phyloP scores from a whole-genome alignment of 345 rosid genomes.

The Atalantia buxifolia region DNA sequence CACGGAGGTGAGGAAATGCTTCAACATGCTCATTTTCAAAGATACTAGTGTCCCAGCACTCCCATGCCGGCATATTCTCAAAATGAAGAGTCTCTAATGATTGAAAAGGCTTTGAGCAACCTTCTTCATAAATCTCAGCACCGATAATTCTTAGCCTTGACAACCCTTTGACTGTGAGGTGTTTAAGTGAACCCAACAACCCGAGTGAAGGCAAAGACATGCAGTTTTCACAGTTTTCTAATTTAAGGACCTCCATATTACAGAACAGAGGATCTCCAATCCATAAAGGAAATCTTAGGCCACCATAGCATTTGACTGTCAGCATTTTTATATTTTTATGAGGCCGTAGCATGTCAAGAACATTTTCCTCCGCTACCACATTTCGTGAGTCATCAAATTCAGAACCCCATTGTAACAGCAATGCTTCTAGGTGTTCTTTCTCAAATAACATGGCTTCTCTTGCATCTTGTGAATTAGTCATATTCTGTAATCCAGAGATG shows the following conservation, averaged over 20 bases:
- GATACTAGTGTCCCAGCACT: background rate
- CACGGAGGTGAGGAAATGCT: background rate
- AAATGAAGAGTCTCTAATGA: conserved; percentile 5
- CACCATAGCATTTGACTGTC: background rate
- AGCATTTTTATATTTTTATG: background rate
- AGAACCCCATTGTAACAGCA: background rate
- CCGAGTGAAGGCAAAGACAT: background rate
- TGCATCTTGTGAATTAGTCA: background rate
- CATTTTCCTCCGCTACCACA: background rate
- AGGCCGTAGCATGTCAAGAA: background rate
- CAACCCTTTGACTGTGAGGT: background rate
- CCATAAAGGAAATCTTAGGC: background rate
- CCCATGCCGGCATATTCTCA: background rate
- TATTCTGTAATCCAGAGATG: background rate
- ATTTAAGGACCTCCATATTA: background rate
- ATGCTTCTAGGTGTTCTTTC: background rate
- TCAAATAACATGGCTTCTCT: background rate
- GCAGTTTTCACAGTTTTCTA: background rate
- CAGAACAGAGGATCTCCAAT: background rate
- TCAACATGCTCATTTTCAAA: background rate
- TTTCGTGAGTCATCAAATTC: background rate
- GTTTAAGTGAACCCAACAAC: background rate
- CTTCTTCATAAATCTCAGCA: background rate
- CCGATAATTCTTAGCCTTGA: background rate
- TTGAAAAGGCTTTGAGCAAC: background rate